Percentiles rank a stretch among this genome's conserved stretches.
Evolutionary conservation across 2,329 filamentous ascomycete genomes (phyloP).

Genomic region (Trichophyton equinum): DNA sequence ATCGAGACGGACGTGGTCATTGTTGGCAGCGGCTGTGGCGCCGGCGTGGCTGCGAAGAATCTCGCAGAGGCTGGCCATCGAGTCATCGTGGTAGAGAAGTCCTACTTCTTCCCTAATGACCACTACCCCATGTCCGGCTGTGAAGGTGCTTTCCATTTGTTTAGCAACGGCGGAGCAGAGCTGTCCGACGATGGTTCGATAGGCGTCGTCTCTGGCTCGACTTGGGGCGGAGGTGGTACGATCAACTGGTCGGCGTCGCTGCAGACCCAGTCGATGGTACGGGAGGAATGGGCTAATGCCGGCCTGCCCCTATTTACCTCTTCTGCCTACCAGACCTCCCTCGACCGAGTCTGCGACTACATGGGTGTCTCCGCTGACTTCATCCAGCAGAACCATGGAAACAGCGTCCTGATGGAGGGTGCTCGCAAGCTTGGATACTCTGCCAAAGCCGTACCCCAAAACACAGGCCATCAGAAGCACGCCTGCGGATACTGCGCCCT

Average conservation of each 20-base stretch:
- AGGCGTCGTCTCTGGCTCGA: conserved; percentile 53
- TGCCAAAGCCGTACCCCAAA: conserved; percentile 61
- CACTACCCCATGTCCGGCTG: conserved; percentile 62
- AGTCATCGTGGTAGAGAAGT: conserved; percentile 73
- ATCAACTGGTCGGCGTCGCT: conserved; percentile 68
- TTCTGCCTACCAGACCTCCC: conserved; percentile 58
- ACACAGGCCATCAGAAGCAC: conserved; percentile 61
- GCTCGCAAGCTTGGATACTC: conserved; percentile 59
- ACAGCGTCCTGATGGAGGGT: conserved; percentile 61
- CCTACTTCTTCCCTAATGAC: conserved; percentile 59
- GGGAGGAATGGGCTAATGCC: conserved; percentile 63
- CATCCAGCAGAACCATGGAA: conserved; percentile 61
- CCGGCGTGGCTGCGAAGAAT: conserved; percentile 67
- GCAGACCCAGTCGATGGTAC: conserved; percentile 61
- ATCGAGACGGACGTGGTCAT: conserved; percentile 73
- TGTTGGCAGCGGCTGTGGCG: conserved; percentile 77
- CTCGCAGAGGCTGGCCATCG: conserved; percentile 61
- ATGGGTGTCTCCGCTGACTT: conserved; percentile 61
- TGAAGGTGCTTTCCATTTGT: conserved; percentile 51
- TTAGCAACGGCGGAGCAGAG: conserved; percentile 52
- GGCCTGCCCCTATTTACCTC: conserved; percentile 64
- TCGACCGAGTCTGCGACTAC: conserved; percentile 64
- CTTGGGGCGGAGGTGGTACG: conserved; percentile 77
- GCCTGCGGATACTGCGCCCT: conserved; percentile 56
- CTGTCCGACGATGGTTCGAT: conserved; percentile 46